phyloP scores from a whole-genome alignment of 257 asterid genomes.

The Petrea volubilis region DNA sequence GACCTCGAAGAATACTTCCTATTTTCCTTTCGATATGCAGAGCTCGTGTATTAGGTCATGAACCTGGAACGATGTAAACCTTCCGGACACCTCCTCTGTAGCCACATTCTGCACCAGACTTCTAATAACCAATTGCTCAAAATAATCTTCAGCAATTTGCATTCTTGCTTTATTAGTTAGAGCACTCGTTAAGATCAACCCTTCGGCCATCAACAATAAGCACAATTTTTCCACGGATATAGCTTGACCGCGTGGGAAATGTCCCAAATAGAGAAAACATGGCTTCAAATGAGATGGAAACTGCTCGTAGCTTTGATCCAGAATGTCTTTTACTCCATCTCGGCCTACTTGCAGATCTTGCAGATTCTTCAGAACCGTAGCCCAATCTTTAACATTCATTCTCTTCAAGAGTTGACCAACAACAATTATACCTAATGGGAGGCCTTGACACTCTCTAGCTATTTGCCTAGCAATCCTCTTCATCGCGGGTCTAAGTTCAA shows the following conservation, averaged over 20 bases:
- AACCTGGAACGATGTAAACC: background rate
- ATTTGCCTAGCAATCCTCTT: background rate
- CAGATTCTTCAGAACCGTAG: background rate
- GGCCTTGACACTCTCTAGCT: background rate
- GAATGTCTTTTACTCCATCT: background rate
- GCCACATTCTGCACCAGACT: background rate
- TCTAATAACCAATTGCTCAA: background rate
- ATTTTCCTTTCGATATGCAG: background rate
- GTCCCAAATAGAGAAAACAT: constrained; percentile 16
- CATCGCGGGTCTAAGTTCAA: background rate
- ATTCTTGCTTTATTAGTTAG: too few relatives aligned
- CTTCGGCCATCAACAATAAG: constrained; percentile 18
- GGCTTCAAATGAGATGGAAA: constrained; percentile 6
- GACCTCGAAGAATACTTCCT: background rate
- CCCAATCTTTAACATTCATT: background rate
- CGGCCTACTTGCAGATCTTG: background rate
- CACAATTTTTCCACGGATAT: constrained; percentile 9
- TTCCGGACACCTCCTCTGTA: background rate
- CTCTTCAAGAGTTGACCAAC: background rate
- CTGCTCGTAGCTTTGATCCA: background rate
- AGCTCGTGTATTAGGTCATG: background rate
- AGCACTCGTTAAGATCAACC: background rate
- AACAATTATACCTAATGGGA: background rate
- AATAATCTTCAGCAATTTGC: background rate
- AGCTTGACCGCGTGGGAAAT: background rate